Evolutionary conservation across 148 eudicot genomes (phyloP), one percentile per base, ranked within the genome.

Genomic region (Mesembryanthemum crystallinum): DNA sequence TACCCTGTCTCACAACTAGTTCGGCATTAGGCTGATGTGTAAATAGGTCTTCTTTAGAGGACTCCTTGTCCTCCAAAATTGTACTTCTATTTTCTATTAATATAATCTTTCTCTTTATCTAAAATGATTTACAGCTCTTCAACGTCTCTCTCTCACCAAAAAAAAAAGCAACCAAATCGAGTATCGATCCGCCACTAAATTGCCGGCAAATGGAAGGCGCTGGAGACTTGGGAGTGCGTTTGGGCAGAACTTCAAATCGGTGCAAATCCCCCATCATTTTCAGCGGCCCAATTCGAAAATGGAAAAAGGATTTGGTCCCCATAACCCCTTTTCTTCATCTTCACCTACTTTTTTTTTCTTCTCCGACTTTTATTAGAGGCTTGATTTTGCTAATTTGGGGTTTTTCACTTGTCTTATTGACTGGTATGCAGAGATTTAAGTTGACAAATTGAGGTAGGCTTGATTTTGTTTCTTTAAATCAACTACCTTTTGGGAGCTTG

Each of bases 141-240:
- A n/a, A n/a, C n/a, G n/a, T n/a, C n/a, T n/a, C n/a, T n/a, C n/a
- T n/a, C n/a, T n/a, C n/a, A n/a, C n/a, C n/a, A n/a, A n/a, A n/a
- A n/a, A n/a, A n/a, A n/a, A n/a, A n/a, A n/a, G n/a, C 58, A n/a
- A 20, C 35, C 37, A 12, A 27, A 49, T 3, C 15, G 42, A 2
- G 3, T 14, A 35, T 64, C 67, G 57, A 67, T 65, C 73, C 73
- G 3, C 77, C 77, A 25, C 76, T 78, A n/a, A n/a, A n/a, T n/a
- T n/a, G n/a, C n/a, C n/a, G n/a, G n/a, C n/a, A n/a, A 74, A 93
- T 93, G 98, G 98, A 91, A 69, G 97, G 91, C 29, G 93, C 89
- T 0, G n/a, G n/a, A n/a, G n/a, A n/a, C n/a, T n/a, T n/a, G n/a
- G 98, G 98, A 32, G 94, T 91, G 42, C 88, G 98, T 7, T 81